These are phyloP conservation scores for Cyanophora paradoxa DNA, from an alignment of 78 protist genomes.

Conservation along the genomic window DNA sequence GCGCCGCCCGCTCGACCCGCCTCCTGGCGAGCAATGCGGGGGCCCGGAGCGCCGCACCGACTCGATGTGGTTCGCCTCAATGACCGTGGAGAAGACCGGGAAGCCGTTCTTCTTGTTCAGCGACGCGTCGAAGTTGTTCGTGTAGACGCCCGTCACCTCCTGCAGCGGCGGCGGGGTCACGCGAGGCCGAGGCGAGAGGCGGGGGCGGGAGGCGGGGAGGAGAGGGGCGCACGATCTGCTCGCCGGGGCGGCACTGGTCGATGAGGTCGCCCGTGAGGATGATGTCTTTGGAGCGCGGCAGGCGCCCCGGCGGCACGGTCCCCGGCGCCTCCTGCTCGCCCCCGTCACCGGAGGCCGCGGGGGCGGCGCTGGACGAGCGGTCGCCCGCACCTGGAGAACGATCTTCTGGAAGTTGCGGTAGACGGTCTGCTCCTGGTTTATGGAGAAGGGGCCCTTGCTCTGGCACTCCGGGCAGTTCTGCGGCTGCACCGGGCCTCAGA, in stretches of 20 bases:
- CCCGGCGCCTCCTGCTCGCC: slow-evolving; percentile 99
- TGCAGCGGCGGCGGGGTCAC: neutral
- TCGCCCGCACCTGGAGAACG: too few species aligned
- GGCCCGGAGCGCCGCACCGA: neutral
- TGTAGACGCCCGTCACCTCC: slow-evolving; percentile 45
- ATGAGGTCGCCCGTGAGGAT: slow-evolving; percentile 84
- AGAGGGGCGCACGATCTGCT: slow-evolving; percentile 66
- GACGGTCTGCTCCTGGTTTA: slow-evolving; percentile 60
- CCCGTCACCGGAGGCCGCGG: too few species aligned
- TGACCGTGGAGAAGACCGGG: slow-evolving; percentile 94
- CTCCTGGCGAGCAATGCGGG: too few species aligned
- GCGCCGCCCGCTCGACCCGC: too few species aligned
- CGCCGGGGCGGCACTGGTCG: slow-evolving; percentile 94
- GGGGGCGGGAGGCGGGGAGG: neutral
- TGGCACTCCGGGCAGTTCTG: slow-evolving; percentile 64
- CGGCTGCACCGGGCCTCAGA: neutral
- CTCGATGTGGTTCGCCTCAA: too few species aligned
- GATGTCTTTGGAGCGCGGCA: slow-evolving; percentile 93
- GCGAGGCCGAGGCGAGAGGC: too few species aligned
- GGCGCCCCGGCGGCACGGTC: slow-evolving; percentile 96
- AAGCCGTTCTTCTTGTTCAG: slow-evolving; percentile 86
- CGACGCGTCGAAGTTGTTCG: slow-evolving; percentile 58
- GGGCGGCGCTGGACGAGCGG: too few species aligned
- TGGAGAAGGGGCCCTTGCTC: slow-evolving; percentile 76
- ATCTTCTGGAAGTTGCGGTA: slow-evolving; percentile 93